A percentile compares a stretch with the other conserved stretches of the same genome.
Evolutionary conservation across 139 green algal species (phyloP).

Genomic region (Eudorina sp.): DNA sequence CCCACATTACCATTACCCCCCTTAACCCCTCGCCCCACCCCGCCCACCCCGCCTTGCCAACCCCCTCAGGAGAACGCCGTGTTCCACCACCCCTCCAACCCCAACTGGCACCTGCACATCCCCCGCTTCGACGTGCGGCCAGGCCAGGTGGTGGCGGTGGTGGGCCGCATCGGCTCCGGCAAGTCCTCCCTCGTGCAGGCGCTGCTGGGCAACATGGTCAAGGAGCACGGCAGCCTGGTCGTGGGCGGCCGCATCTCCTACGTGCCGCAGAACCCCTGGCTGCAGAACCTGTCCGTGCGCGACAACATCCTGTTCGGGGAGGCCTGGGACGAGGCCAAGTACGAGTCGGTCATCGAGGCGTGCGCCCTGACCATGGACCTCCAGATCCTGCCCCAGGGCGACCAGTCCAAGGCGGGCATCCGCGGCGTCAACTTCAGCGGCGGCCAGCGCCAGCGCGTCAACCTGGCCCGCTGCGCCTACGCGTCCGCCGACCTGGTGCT

Average conservation of each 20-base stretch:
- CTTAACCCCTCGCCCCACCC: neutral
- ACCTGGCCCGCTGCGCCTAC: constrained; percentile 63
- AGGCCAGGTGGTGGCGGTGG: constrained; percentile 69
- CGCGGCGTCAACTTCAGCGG: constrained; percentile 71
- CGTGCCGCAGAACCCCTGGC: constrained; percentile 73
- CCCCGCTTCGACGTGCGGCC: constrained; percentile 53
- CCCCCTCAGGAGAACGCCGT: constrained; percentile 58
- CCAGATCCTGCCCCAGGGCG: constrained; percentile 69
- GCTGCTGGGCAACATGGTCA: constrained; percentile 69
- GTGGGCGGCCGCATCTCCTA: constrained; percentile 54
- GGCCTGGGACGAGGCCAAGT: constrained; percentile 57
- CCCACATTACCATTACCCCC: too few relatives aligned
- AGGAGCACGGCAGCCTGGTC: constrained; percentile 41
- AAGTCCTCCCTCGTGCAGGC: constrained; percentile 65
- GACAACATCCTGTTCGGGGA: constrained; percentile 76
- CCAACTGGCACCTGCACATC: constrained; percentile 60
- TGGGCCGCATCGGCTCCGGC: constrained; percentile 67
- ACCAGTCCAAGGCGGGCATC: constrained; percentile 62
- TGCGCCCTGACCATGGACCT: constrained; percentile 70
- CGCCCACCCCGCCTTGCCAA: too few relatives aligned
- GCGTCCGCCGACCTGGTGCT: constrained; percentile 64
- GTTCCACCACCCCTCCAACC: constrained; percentile 61
- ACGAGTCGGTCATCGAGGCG: constrained; percentile 65
- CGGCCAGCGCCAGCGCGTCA: constrained; percentile 69
- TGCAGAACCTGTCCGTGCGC: constrained; percentile 74